phyloP scores from a whole-genome alignment of 1,139 yeast species.

The Zygosaccharomyces sapae region DNA sequence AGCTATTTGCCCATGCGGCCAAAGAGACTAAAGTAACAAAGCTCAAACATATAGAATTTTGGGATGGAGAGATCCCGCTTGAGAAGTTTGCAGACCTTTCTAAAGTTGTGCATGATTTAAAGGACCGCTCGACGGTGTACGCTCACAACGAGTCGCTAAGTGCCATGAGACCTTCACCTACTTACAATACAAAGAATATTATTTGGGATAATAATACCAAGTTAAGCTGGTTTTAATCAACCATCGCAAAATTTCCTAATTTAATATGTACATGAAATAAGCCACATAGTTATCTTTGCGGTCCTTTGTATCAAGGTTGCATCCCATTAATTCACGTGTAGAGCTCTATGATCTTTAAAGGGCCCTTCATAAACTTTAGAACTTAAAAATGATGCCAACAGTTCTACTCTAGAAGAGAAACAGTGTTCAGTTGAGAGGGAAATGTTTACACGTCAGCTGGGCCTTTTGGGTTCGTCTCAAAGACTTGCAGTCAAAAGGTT shows the following conservation, averaged over 20 bases:
- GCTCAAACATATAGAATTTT: constrained; percentile 27
- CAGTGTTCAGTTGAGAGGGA: background rate
- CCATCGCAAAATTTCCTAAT: background rate
- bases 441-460: background rate
- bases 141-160: constrained; percentile 32
- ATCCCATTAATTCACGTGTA: background rate
- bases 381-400: background rate
- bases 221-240: constrained; percentile 34
- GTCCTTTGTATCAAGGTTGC: background rate
- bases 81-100: constrained; percentile 24
- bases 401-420: background rate
- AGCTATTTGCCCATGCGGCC: constrained; percentile 26
- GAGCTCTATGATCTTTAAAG: background rate
- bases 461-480: background rate
- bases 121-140: constrained; percentile 22
- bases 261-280: background rate
- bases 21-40: constrained; percentile 22
- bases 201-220: constrained; percentile 36
- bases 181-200: constrained; percentile 19
- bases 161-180: constrained; percentile 32
- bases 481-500: background rate
- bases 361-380: background rate
- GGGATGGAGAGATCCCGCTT: constrained; percentile 35
- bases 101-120: constrained; percentile 17
- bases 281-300: background rate